Base-by-base conservation (phyloP, 345 rosid genomes). In the Limnanthes douglasii region DNA sequence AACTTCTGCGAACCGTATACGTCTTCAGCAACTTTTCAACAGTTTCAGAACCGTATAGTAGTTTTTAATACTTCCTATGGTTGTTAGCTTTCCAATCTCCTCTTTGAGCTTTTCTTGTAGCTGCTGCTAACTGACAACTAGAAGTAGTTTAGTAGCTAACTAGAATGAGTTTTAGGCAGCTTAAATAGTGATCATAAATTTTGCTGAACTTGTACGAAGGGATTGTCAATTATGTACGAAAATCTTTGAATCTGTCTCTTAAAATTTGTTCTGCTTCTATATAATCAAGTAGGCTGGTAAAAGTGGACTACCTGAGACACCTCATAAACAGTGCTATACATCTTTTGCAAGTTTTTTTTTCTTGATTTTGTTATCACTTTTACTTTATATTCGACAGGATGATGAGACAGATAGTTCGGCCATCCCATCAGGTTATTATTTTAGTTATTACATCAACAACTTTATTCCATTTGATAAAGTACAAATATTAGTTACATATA, bases 341-440 rank as follows among this genome's bases (percentile, higher is more conserved):
- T 14, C 37, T 24, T 20, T 45, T 19, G 37, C 17, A 36, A 41
- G 34, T 30, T 4, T 5, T 21, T 17, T 13, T 55, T 31, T 37
- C 15, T 41, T 27, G 17, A 24, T 41, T 2, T 33, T 35, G 22
- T 31, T 30, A 31, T 29, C 45, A 22, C 32, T 29, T 37, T 12
- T 46, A 33, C 28, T 23, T 34, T 30, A 3, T 35, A 20, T 30
- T 56, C 31, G 21, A 37, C 72, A 83, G 97, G 90, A 79, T 47
- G 97, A 83, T 35, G 90, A 88, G 16, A 18, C 39, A 31, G 93
- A 88, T 30, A 76, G 73, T 25, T 48, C 78, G 23, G 62, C 74
- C 34, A 39, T 44, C 15, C 48, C 47, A 51, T 76, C 93, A 72
- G 97, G 95, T 86, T 51, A 34, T 42, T 62, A 23, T 33, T 57